Base-by-base conservation (phyloP, 2,329 filamentous ascomycete species). In the Stemphylium vesicarium region DNA sequence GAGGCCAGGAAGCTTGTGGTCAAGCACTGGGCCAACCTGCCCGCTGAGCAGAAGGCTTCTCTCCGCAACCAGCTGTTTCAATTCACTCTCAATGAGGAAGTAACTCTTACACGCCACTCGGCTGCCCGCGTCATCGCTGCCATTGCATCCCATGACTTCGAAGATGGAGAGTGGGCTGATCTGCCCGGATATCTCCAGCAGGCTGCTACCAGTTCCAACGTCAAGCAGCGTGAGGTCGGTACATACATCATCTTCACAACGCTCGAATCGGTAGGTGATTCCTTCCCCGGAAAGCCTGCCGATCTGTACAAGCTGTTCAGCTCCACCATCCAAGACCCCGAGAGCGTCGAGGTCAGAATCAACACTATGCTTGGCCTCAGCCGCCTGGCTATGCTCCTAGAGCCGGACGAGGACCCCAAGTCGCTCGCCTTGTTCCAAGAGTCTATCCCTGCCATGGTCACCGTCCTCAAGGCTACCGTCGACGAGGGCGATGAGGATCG, bases 241-340 rank as follows among this genome's bases (percentile, higher is more conserved):
- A 89, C 94, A 62, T 98, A 95, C 80, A 92, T 98, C 66, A 88
- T 98, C 63, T 97, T 88, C 80, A 94, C 92, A 59, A 87, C 97
- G 41, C 83, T 98, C 10, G 95, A 99, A 80, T 89, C 89, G 50
- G 88, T 96, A 64, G 92, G 92, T 16, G 88, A 92, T 64, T 85
- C 88, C 65, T 96, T 97, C 77, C 86, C 87, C 68, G 90, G 93
- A 70, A 90, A 95, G 77, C 86, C 92, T 67, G 78, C 83, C 55
- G 87, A 91, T 72, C 85, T 98, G 56, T 91, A 98, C 70, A 83
- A 85, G 69, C 83, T 98, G 22, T 96, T 98, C 80, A 82, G 83
- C 77, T 88, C 88, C 75, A 96, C 93, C 42, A 95, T 99, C 70
- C 88, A 90, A 69, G 95, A 98, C 72, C 88, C 91, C 1, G 88